Percentiles rank a stretch among this genome's conserved stretches.
phyloP scores from a whole-genome alignment of 148 eudicot genomes.

The Rhododendron kiyosumense region DNA sequence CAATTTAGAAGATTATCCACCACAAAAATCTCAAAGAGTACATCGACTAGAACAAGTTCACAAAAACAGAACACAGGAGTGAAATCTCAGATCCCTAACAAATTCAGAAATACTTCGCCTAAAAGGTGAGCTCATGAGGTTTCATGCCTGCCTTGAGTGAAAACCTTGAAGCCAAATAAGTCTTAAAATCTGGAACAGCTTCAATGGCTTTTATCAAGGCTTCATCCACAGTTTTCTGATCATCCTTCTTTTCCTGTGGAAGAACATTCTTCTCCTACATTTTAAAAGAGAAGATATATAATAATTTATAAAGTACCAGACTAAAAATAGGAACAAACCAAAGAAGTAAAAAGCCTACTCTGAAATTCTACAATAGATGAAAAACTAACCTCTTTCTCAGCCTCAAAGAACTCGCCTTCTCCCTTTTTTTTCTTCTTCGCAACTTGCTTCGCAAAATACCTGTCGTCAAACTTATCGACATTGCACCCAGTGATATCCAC shows the following conservation, averaged over 20 bases:
- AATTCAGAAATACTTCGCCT: conserved; percentile 3
- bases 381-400: conserved; percentile 23
- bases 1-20: conserved; percentile 4
- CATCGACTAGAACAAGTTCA: background rate
- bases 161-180: conserved; percentile 63
- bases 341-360: background rate
- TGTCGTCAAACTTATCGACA: conserved; percentile 17
- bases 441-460: conserved; percentile 18
- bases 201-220: conserved; percentile 52
- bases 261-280: conserved; percentile 52
- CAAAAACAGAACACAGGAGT: background rate
- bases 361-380: background rate
- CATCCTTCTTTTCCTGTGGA: conserved; percentile 61
- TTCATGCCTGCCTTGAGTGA: conserved; percentile 68
- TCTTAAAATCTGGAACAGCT: conserved; percentile 52
- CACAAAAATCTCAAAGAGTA: conserved; percentile 3
- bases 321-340: background rate
- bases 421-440: conserved; percentile 18
- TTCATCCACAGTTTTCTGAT: conserved; percentile 56
- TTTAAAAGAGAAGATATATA: background rate
- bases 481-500: conserved; percentile 16
- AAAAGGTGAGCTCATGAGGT: conserved; percentile 67
- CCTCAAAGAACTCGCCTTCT: conserved; percentile 28
- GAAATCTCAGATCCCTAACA: background rate
- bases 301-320: too few relatives aligned